These are phyloP conservation scores for Ophiostoma ips DNA, from an alignment of 2,329 filamentous ascomycete species.

Conservation along the genomic window DNA sequence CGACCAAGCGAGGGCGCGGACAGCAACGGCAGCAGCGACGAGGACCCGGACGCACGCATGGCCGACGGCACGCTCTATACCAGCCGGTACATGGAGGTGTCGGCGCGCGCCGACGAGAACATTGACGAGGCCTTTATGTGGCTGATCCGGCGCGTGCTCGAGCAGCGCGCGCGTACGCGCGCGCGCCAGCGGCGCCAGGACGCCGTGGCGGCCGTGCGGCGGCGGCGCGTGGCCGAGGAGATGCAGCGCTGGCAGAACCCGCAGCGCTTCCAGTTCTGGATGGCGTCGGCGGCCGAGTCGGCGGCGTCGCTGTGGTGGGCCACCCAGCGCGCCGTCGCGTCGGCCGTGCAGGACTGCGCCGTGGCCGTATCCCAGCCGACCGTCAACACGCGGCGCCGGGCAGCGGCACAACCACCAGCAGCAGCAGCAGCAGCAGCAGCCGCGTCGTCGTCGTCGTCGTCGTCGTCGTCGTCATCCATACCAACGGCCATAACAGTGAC, in stretches of 20 bases:
- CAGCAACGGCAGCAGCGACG: not conserved
- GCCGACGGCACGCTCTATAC: not conserved
- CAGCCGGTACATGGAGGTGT: conserved; percentile 2
- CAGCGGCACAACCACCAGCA: not conserved
- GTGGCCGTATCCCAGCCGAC: not conserved
- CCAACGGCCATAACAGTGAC: not conserved
- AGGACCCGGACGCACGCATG: not conserved
- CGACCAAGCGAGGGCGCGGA: not conserved
- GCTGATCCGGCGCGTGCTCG: conserved; percentile 1
- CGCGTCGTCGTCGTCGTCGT: no score
- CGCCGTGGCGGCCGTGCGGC: not conserved
- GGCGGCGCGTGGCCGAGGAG: not conserved
- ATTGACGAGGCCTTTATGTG: not conserved
- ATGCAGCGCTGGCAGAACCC: not conserved
- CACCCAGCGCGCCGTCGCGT: not conserved
- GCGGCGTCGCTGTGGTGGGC: not conserved
- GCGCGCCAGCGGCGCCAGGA: not conserved
- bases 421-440: not conserved
- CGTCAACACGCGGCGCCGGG: not conserved
- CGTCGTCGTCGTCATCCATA: no score
- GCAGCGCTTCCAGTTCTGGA: not conserved
- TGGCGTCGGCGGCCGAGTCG: no score
- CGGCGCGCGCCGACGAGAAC: not conserved
- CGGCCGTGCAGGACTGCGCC: not conserved
- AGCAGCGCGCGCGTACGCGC: not conserved